These are phyloP conservation scores for Ceratonia siliqua DNA, from an alignment of 306 rosid species.

Conservation along the genomic window DNA sequence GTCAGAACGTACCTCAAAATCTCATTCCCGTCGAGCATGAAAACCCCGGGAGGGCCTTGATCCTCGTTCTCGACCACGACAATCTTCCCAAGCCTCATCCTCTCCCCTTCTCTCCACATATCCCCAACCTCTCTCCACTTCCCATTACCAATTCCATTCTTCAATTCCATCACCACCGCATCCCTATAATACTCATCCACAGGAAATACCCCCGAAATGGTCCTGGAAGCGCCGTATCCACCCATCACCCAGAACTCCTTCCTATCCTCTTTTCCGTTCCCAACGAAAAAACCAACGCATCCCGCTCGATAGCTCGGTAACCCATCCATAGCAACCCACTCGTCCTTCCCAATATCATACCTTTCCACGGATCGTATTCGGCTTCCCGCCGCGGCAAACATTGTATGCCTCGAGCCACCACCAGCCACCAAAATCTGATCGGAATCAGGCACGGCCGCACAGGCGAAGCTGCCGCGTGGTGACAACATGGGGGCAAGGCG, in stretches of 20 bases:
- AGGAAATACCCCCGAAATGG: conserved; percentile 78
- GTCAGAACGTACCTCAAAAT: conserved; percentile 59
- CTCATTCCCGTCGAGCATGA: conserved; percentile 75
- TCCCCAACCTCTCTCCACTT: conserved; percentile 75
- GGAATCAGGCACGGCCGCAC: conserved; percentile 39
- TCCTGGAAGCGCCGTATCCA: conserved; percentile 78
- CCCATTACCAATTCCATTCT: conserved; percentile 39
- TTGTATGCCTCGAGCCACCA: conserved; percentile 74
- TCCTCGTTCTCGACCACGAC: conserved; percentile 56
- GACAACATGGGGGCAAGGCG: conserved; percentile 63
- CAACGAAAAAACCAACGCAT: conserved; percentile 73
- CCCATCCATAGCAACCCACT: conserved; percentile 74
- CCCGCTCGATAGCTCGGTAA: conserved; percentile 78
- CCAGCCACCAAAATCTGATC: conserved; percentile 73
- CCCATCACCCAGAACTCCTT: conserved; percentile 91
- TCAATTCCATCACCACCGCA: conserved; percentile 68
- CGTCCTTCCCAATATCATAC: conserved; percentile 58
- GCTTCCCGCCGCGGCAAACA: conserved; percentile 75
- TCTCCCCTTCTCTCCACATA: conserved; percentile 70
- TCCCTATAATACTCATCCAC: conserved; percentile 72
- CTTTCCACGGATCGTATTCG: conserved; percentile 70
- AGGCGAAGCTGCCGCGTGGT: conserved; percentile 88
- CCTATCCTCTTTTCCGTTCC: conserved; percentile 41
- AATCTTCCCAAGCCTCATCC: conserved; percentile 64
- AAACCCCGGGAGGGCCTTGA: conserved; percentile 46